Conservation (phyloP, 1,284 basidiomycete genomes). For the Heterobasidion occidentale region DNA sequence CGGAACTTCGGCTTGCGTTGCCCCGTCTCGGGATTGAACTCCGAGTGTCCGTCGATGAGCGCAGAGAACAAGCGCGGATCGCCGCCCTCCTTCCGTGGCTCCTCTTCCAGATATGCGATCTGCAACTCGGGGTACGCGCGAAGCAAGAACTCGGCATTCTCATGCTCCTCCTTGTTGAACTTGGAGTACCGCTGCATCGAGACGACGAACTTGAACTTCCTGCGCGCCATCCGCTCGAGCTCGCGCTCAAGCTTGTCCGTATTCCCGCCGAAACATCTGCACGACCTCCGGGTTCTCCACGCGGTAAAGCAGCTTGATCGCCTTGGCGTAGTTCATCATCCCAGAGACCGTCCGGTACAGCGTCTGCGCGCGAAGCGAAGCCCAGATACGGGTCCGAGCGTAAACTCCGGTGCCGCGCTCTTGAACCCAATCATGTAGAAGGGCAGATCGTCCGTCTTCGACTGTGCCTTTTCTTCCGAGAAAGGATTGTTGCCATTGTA, state of each 20-base stretch:
- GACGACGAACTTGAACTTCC: slow-evolving; percentile 99
- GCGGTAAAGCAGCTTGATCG: slow-evolving; percentile 98
- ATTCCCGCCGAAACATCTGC: slow-evolving; percentile 93
- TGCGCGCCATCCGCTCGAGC: slow-evolving; percentile 92
- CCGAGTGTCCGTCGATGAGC: slow-evolving; percentile 96
- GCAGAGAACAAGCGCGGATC: slow-evolving; percentile 95
- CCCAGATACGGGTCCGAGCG: slow-evolving; percentile 99
- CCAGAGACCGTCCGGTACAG: slow-evolving; percentile 98
- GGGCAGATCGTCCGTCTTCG: slow-evolving; percentile 90
- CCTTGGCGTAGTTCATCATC: slow-evolving; percentile 99
- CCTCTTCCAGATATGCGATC: slow-evolving; percentile 98
- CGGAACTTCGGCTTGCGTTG: slow-evolving; percentile 94
- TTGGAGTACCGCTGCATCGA: slow-evolving; percentile 99
- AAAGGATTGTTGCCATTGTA: slow-evolving; percentile 79
- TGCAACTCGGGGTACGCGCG: slow-evolving; percentile 99
- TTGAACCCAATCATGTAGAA: slow-evolving; percentile 99
- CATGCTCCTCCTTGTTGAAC: slow-evolving; percentile 99
- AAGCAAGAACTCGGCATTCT: slow-evolving; percentile 97
- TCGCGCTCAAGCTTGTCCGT: slow-evolving; percentile 96
- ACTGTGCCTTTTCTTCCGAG: slow-evolving; percentile 79
- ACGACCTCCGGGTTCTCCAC: slow-evolving; percentile 99
- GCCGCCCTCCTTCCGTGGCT: slow-evolving; percentile 90
- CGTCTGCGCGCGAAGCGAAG: slow-evolving; percentile 95
- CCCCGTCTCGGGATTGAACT: slow-evolving; percentile 86
- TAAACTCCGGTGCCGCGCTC: slow-evolving; percentile 97